Evolutionary conservation across 352 stramenopile species (phyloP), one percentile per base, ranked within the genome.

Genomic region (Phytophthora uliginosa): DNA sequence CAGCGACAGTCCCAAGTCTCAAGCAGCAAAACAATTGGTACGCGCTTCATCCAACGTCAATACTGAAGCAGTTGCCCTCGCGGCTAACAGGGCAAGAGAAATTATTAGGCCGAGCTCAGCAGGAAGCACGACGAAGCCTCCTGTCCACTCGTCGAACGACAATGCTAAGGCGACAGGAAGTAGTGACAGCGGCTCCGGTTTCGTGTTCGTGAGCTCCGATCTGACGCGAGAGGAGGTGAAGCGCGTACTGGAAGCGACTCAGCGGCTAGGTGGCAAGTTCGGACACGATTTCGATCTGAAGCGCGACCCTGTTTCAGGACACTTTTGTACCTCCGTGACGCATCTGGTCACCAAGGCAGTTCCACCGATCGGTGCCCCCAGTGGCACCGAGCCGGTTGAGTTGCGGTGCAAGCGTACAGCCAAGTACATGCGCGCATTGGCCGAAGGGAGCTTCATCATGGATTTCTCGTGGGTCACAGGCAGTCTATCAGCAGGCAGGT

Each of bases 361-460:
- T 4, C 57, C 72, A 3, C 60, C 65, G 52, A 72, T 82, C 4
- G 67, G 71, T 12, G 55, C 53, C 22, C 52, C 63, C 8, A 48
- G 7, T 48, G 59, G 54, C 0, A 52, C 60, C 10, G 57, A 59
- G 4, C 20, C 62, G 0, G 17, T 73, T 28, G 67, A 81, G 9
- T 58, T 84, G 34, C 87, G 89, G 28, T 97, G 90, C 63, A 92
- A 93, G 58, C 88, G 90, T 24, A 97, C 88, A 0, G 85, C 85
- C 63, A 96, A 95, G 76, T 95, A 95, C 76, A 95, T 97, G 90
- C 86, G 86, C 20, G 90, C 85, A 7, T 70, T 97, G 20, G 86
- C 89, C 1, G 84, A 95, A 69, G 87, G 87, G 8, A 82, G 61
- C 31, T 95, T 84, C 52, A 78, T 97, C 8, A 84, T 97, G 59